Conservation (phyloP, 306 rosid genomes). For the Morella rubra region DNA sequence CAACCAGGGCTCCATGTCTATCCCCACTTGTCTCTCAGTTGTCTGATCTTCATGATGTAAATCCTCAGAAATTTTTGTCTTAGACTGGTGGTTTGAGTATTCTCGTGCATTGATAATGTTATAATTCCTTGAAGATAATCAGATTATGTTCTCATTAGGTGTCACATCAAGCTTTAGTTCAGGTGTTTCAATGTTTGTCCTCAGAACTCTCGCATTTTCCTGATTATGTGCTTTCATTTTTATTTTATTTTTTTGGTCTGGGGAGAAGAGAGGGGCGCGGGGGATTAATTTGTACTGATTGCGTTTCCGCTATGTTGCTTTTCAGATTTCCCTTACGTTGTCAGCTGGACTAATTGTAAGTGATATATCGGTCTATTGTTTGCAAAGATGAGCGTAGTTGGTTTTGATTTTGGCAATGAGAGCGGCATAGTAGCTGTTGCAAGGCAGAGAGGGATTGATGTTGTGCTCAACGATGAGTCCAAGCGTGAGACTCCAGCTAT, state of each 20-base stretch:
- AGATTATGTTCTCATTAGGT: neutral
- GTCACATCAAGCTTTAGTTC: too few species aligned
- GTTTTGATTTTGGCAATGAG: constrained; percentile 94
- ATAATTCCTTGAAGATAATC: neutral
- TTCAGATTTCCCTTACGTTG: constrained; percentile 18
- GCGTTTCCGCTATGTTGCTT: neutral
- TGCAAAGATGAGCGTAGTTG: constrained; percentile 87
- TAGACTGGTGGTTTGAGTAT: too few species aligned
- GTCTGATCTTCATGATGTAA: neutral
- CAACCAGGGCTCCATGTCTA: neutral
- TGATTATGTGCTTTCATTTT: neutral
- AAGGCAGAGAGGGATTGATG: constrained; percentile 94
- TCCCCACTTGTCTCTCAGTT: neutral
- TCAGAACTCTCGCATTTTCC: neutral
- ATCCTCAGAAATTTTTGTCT: neutral
- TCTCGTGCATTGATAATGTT: neutral
- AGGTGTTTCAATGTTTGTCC: neutral
- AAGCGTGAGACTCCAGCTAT: constrained; percentile 93
- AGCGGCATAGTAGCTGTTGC: constrained; percentile 96
- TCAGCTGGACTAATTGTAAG: neutral
- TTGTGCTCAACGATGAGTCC: constrained; percentile 93
- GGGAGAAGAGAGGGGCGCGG: neutral
- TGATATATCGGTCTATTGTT: neutral
- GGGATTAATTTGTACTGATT: neutral
- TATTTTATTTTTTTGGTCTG: neutral